These are phyloP conservation scores for Candida maltosa DNA, from an alignment of 805 yeast species.

Conservation along the genomic window DNA sequence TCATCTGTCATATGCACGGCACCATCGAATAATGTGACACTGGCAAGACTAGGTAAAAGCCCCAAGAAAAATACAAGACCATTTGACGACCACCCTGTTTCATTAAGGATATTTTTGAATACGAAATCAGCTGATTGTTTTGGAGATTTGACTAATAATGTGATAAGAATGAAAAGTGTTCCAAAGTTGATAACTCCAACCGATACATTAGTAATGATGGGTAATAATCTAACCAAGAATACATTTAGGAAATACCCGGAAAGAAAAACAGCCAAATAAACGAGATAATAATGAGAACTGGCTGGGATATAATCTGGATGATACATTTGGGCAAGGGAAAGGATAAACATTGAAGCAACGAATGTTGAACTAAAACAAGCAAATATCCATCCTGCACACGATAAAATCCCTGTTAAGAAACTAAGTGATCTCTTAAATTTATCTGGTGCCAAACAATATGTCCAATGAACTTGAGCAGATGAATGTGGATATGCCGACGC, in stretches of 20 bases:
- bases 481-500: conserved; percentile 31
- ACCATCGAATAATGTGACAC: conserved; percentile 30
- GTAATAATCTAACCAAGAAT: conserved; percentile 13
- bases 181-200: conserved; percentile 21
- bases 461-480: conserved; percentile 35
- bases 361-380: conserved; percentile 16
- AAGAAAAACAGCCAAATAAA: conserved; percentile 12
- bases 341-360: conserved; percentile 14
- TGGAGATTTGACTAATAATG: no score
- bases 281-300: conserved; percentile 16
- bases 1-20: conserved; percentile 34
- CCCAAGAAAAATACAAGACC: conserved; percentile 22
- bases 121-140: conserved; percentile 18
- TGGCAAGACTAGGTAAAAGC: conserved; percentile 22
- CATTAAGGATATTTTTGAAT: conserved; percentile 18
- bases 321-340: conserved; percentile 14
- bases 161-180: conserved; percentile 19
- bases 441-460: conserved; percentile 23
- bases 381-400: conserved; percentile 23
- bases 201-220: conserved; percentile 13
- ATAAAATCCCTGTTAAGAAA: conserved; percentile 26
- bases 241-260: conserved; percentile 11
- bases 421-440: conserved; percentile 19
- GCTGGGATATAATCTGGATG: conserved; percentile 15
- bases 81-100: conserved; percentile 23